Base-by-base conservation (phyloP, 129 eudicot species). In the Tanacetum coccineum region DNA sequence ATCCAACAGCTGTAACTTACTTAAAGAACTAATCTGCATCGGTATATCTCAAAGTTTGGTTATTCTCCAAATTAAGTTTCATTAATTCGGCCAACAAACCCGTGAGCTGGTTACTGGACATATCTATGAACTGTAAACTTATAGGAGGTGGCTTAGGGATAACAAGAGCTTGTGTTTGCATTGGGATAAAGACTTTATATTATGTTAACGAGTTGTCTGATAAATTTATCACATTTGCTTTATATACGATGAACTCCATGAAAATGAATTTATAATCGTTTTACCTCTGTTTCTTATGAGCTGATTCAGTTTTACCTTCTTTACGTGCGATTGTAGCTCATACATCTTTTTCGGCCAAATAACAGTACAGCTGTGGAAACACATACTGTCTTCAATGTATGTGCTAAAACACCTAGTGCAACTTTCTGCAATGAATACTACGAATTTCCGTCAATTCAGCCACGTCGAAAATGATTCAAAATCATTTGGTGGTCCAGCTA, bases 81-180 rank as follows among this genome's bases (percentile, higher is more conserved):
- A 92, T 87, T 51, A 94, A 67, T 67, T 87, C 85, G 2, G 74
- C 63, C 49, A 94, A 57, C 8, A 76, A 47, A 62, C 95, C 96
- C n/a, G 88, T 56, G n/a, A 89, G 81, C 80, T 79, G 68, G 48
- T 84, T 94, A 42, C 79, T 95, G 8, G 99, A 94, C 26, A 89
- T 46, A 58, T 94, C 99, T 19, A 89, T 71, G 67, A 78, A 80
- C 70, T 89, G 96, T 54, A 93, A 87, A 72, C 90, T 84, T 66
- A 59, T 66, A 9, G 99, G 99, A 63, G 89, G 79, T 13, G 71
- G 39, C 20, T 81, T 78, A 17, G 98, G 87, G 46, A 93, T 50
- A 62, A 72, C 99, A 64, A 93, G 84, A 68, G 99, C 96, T 75
- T 93, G 83, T 81, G 80, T 69, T 75, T 70, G 62, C 96, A 88